Evolutionary conservation across 2,329 filamentous ascomycete genomes (phyloP).

Genomic region (Didymella sp.): DNA sequence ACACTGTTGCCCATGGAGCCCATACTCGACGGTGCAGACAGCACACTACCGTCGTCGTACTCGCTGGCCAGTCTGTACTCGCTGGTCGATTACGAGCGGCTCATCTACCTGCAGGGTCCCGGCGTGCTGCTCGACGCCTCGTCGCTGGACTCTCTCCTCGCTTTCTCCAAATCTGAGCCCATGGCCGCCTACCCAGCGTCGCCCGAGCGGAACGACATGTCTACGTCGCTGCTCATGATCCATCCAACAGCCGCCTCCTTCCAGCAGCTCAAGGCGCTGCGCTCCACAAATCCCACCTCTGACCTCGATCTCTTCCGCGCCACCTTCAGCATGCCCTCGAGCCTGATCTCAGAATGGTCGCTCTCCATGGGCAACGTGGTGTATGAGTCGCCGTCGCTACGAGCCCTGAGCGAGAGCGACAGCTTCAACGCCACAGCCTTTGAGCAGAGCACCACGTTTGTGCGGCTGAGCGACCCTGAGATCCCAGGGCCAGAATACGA

Average conservation of each 20-base stretch:
- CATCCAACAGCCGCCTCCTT: constrained; percentile 45
- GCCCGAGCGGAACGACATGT: constrained; percentile 39
- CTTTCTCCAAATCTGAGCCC: constrained; percentile 48
- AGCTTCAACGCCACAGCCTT: constrained; percentile 57
- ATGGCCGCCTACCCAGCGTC: constrained; percentile 47
- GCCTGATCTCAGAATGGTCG: constrained; percentile 50
- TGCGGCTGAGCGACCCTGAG: constrained; percentile 57
- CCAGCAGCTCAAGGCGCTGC: constrained; percentile 41
- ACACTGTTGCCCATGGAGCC: constrained; percentile 54
- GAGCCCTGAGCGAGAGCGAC: constrained; percentile 35
- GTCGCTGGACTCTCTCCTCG: constrained; percentile 54
- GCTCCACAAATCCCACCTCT: constrained; percentile 31
- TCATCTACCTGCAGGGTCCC: constrained; percentile 55
- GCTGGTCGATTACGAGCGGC: constrained; percentile 54
- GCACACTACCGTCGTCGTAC: constrained; percentile 48
- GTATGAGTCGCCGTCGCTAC: constrained; percentile 45
- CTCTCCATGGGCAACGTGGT: constrained; percentile 49
- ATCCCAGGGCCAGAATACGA: constrained; percentile 60
- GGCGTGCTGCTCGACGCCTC: constrained; percentile 56
- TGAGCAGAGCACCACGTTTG: constrained; percentile 53
- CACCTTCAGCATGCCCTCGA: constrained; percentile 39
- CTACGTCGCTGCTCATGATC: constrained; percentile 49
- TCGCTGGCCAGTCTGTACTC: constrained; percentile 56
- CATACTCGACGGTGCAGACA: constrained; percentile 46
- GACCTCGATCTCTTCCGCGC: constrained; percentile 47